Conservation (phyloP, 495 filamentous ascomycete genomes). For the Aspergillus cavernicola region DNA sequence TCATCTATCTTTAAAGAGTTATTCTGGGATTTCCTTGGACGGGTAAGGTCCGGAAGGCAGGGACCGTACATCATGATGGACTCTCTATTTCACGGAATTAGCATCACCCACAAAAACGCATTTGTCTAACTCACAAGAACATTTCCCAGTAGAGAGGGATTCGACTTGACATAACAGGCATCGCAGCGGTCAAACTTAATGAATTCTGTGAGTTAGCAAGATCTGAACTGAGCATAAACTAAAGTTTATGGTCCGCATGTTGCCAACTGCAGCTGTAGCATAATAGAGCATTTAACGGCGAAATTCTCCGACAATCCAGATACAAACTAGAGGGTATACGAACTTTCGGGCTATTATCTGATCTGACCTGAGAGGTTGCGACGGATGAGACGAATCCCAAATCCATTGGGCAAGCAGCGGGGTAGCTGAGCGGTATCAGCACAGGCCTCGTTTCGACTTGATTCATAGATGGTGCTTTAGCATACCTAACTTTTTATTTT, state of each 20-base stretch:
- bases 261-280: not conserved
- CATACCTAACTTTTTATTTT: not conserved
- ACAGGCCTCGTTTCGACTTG: not conserved
- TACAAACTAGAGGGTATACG: not conserved
- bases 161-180: conserved; percentile 24
- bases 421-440: conserved; percentile 1
- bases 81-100: conserved; percentile 18
- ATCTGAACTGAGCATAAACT: too few species aligned
- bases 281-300: not conserved
- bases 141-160: conserved; percentile 25
- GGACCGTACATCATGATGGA: conserved; percentile 21
- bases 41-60: not conserved
- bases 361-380: not conserved
- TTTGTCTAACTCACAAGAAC: conserved; percentile 17
- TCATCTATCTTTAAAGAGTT: conserved; percentile 13
- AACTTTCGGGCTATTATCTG: conserved; percentile 1
- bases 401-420: conserved; percentile 4
- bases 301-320: not conserved
- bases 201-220: not conserved
- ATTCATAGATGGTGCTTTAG: not conserved
- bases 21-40: not conserved
- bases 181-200: conserved; percentile 24
- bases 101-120: not conserved
- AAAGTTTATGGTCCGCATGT: not conserved
- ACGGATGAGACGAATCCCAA: not conserved